Evolutionary conservation across 176 grass and related monocot species (phyloP).

Genomic region (Stipa capillata): DNA sequence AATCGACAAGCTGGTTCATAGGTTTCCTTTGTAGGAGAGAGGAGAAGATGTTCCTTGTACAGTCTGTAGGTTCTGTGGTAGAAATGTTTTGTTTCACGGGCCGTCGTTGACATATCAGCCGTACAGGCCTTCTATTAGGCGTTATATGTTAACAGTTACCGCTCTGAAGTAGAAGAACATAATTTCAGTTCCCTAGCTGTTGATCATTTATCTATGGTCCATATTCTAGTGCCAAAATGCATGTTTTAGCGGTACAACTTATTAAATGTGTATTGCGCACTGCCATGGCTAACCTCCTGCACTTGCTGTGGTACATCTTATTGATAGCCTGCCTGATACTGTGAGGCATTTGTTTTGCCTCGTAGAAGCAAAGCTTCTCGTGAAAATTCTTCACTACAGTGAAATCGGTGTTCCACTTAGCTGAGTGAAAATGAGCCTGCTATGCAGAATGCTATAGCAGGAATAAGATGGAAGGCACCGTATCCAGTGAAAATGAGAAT

Average conservation of each 20-base stretch:
- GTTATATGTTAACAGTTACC: neutral
- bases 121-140: neutral
- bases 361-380: neutral
- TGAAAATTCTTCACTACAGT: neutral
- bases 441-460: neutral
- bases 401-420: neutral
- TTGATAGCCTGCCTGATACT: neutral
- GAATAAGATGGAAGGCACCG: neutral
- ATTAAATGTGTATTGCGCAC: neutral
- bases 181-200: conserved; percentile 2
- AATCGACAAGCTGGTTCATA: conserved; percentile 8
- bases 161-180: neutral
- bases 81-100: neutral
- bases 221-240: conserved; percentile 1
- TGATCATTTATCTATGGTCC: neutral
- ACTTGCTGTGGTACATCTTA: neutral
- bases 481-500: neutral
- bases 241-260: neutral
- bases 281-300: neutral
- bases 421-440: too few relatives aligned
- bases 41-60: conserved; percentile 24
- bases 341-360: neutral
- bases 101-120: neutral
- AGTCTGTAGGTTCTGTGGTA: conserved; percentile 17
- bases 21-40: conserved; percentile 12